These are phyloP conservation scores for Suillus discolor DNA, from an alignment of 768 basidiomycete species.

Conservation along the genomic window DNA sequence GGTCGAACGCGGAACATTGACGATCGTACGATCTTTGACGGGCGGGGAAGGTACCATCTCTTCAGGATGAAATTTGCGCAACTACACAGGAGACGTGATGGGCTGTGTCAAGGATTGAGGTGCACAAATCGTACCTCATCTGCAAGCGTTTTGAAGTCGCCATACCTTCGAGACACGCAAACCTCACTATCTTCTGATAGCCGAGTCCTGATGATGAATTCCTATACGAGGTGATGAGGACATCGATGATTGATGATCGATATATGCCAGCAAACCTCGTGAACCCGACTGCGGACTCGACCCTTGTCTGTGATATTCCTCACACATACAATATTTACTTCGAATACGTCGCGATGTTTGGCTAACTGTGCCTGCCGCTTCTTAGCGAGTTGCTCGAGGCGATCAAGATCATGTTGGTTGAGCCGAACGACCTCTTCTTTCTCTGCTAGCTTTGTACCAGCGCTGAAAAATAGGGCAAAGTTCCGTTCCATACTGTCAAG, in stretches of 20 bases:
- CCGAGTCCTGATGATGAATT: slow-evolving; percentile 92
- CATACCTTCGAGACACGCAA: slow-evolving; percentile 90
- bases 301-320: slow-evolving; percentile 83
- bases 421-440: slow-evolving; percentile 90
- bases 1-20: slow-evolving; percentile 46
- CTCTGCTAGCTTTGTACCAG: slow-evolving; percentile 82
- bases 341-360: slow-evolving; percentile 63
- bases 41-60: slow-evolving; percentile 84
- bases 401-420: slow-evolving; percentile 79
- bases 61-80: slow-evolving; percentile 85
- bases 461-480: slow-evolving; percentile 76
- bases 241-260: slow-evolving; percentile 10
- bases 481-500: slow-evolving; percentile 84
- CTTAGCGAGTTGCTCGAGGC: slow-evolving; percentile 72
- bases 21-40: slow-evolving; percentile 81
- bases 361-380: slow-evolving; percentile 55
- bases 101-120: not conserved
- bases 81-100: slow-evolving; percentile 44
- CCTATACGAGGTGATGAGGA: slow-evolving; percentile 47
- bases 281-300: slow-evolving; percentile 78
- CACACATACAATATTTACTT: slow-evolving; percentile 91
- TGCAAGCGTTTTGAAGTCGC: slow-evolving; percentile 90
- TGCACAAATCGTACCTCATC: slow-evolving; percentile 60
- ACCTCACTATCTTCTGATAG: slow-evolving; percentile 72
- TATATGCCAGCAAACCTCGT: slow-evolving; percentile 67